Evolutionary conservation across 148 eudicot genomes (phyloP), one percentile per base, ranked within the genome.

Genomic region (Cornus florida): DNA sequence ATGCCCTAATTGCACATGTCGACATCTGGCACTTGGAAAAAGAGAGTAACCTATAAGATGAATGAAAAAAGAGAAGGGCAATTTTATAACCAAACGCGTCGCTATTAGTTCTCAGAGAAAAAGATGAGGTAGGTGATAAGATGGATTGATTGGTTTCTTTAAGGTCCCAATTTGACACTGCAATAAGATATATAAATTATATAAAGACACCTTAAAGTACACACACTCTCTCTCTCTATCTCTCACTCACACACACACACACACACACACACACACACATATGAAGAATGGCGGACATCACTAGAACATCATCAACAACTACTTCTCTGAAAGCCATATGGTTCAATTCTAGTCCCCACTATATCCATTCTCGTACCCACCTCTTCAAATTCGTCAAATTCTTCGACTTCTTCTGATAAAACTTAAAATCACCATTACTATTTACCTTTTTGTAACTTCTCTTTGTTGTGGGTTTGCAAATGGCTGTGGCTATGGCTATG

Each of bases 401-500:
- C 72, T 71, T 77, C 78, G 65, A 41, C 17, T 68, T 57, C 65
- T 67, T 83, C 64, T 75, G 70, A 78, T 22, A 60, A 14, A 38
- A 14, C 14, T 33, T 11, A 19, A 35, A 62, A 31, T 13, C 8
- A 48, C 71, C 43, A 39, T 39, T 59, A 17, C 53, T 28, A n/a
- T 50, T 73, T 48, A 12, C 6, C 65, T 35, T 20, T 35, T 78
- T 74, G 74, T 6, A 2, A 0, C 7, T 3, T 67, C 41, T 65
- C 9, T 76, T 65, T 67, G 70, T 74, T 66, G 68, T 73, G 74
- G 80, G 75, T 80, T 7, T 67, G 38, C 39, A 66, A 80, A 90
- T 92, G 94, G 90, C 93, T 79, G 89, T 92, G 78, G 88, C 92
- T 59, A 94, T 94, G 93, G 91, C 91, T 82, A 94, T 94, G 93